Percentiles rank a stretch among this genome's conserved stretches.
phyloP scores from a whole-genome alignment of 805 yeast species.

The Pichia occidentalis region DNA sequence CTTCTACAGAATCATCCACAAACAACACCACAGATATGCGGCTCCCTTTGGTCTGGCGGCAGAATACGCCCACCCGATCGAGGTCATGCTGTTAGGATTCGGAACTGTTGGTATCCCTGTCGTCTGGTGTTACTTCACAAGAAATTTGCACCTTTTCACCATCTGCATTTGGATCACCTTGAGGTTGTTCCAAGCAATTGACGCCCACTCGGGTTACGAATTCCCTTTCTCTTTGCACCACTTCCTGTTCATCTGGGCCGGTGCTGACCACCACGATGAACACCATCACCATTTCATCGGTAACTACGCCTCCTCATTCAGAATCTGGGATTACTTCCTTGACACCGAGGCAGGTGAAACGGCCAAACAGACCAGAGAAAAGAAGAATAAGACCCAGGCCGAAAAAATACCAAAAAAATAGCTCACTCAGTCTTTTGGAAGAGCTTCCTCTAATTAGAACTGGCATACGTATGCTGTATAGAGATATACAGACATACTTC shows the following conservation, averaged over 20 bases:
- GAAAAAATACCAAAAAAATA: no score
- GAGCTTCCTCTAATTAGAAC: no score
- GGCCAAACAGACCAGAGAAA: slow-evolving; percentile 71
- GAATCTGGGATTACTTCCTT: slow-evolving; percentile 89
- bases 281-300: slow-evolving; percentile 96
- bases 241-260: slow-evolving; percentile 94
- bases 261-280: slow-evolving; percentile 96
- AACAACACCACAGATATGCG: slow-evolving; percentile 96
- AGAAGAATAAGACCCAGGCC: slow-evolving; percentile 49
- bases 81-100: slow-evolving; percentile 82
- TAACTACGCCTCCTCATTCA: slow-evolving; percentile 88
- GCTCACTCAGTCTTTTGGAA: no score
- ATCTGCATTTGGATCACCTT: slow-evolving; percentile 80
- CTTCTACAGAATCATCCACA: slow-evolving; percentile 89
- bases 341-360: slow-evolving; percentile 88
- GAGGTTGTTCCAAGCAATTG: slow-evolving; percentile 93
- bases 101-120: slow-evolving; percentile 97
- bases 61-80: slow-evolving; percentile 95
- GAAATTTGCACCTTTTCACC: slow-evolving; percentile 82
- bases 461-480: no score
- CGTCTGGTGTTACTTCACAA: slow-evolving; percentile 68
- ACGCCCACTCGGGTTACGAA: slow-evolving; percentile 96
- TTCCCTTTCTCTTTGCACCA: slow-evolving; percentile 95
- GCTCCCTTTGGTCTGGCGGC: slow-evolving; percentile 98
- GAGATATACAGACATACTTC: no score